Conservation (phyloP, 1,284 basidiomycete genomes). For the Cutaneotrichosporon cutaneum region DNA sequence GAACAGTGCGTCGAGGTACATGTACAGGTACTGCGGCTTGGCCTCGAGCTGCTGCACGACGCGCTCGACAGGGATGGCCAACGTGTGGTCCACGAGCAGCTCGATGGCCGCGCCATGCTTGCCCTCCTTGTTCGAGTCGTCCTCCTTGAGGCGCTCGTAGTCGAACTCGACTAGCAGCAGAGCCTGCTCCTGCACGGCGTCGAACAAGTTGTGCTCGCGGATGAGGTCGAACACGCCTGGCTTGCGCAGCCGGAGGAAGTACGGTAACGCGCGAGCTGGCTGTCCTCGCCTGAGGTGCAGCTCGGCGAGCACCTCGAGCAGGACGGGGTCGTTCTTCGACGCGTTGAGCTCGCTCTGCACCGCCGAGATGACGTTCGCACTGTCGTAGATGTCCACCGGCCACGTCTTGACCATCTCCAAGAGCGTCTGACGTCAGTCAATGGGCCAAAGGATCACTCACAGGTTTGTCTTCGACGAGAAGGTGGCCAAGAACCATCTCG, state of each 20-base stretch:
- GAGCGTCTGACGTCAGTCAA: slow-evolving; percentile 59
- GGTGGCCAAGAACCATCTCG: slow-evolving; percentile 90
- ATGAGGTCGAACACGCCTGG: slow-evolving; percentile 94
- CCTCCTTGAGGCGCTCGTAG: slow-evolving; percentile 68
- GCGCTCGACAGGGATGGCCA: slow-evolving; percentile 86
- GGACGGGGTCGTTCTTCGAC: slow-evolving; percentile 60
- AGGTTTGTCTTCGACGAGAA: slow-evolving; percentile 72
- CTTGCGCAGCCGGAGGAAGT: slow-evolving; percentile 77
- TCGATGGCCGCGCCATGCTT: slow-evolving; percentile 68
- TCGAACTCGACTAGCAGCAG: slow-evolving; percentile 91
- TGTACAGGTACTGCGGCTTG: slow-evolving; percentile 79
- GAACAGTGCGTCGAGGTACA: slow-evolving; percentile 89
- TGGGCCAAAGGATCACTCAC: slow-evolving; percentile 54
- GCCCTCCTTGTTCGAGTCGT: slow-evolving; percentile 27
- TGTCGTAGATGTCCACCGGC: slow-evolving; percentile 89
- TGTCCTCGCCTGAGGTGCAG: slow-evolving; percentile 86
- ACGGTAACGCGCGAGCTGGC: slow-evolving; percentile 89
- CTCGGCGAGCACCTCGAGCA: slow-evolving; percentile 92
- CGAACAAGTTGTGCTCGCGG: slow-evolving; percentile 89
- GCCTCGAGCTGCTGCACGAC: slow-evolving; percentile 83
- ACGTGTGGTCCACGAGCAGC: slow-evolving; percentile 88
- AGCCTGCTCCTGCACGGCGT: slow-evolving; percentile 90
- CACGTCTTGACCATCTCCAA: slow-evolving; percentile 78
- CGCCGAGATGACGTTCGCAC: slow-evolving; percentile 79
- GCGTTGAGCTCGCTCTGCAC: slow-evolving; percentile 78